A percentile compares a stretch with the other conserved stretches of the same genome.
Conservation (phyloP, 495 filamentous ascomycete species). For the Penicillium verhagenii region DNA sequence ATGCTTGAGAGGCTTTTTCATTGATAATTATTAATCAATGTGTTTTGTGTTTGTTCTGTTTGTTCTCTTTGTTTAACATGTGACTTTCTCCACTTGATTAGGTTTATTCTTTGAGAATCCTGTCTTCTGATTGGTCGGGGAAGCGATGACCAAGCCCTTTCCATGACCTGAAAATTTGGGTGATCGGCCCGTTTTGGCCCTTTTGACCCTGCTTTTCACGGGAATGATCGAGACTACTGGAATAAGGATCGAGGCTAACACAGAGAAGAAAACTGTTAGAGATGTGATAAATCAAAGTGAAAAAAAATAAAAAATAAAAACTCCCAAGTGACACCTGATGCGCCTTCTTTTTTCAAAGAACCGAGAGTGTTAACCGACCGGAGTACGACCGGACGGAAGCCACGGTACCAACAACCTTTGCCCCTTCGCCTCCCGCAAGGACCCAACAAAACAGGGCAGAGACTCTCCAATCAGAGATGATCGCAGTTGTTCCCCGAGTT, state of each 20-base stretch:
- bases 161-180: too few species aligned
- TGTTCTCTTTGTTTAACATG: too few species aligned
- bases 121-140: not conserved
- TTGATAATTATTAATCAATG: too few species aligned
- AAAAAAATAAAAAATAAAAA: too few species aligned
- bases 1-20: too few species aligned
- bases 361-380: not conserved
- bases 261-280: too few species aligned
- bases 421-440: conserved; percentile 14
- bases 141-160: not conserved
- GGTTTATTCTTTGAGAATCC: not conserved
- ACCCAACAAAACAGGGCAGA: not conserved
- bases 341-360: not conserved
- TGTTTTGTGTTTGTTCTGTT: too few species aligned
- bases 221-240: not conserved
- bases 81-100: not conserved
- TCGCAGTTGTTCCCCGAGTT: conserved; percentile 3
- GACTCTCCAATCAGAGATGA: not conserved
- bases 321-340: too few species aligned
- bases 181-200: too few species aligned
- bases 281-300: too few species aligned
- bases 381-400: not conserved
- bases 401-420: not conserved
- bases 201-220: too few species aligned
- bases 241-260: not conserved